phyloP scores from a whole-genome alignment of 257 asterid species.

The Rauvolfia tetraphylla region DNA sequence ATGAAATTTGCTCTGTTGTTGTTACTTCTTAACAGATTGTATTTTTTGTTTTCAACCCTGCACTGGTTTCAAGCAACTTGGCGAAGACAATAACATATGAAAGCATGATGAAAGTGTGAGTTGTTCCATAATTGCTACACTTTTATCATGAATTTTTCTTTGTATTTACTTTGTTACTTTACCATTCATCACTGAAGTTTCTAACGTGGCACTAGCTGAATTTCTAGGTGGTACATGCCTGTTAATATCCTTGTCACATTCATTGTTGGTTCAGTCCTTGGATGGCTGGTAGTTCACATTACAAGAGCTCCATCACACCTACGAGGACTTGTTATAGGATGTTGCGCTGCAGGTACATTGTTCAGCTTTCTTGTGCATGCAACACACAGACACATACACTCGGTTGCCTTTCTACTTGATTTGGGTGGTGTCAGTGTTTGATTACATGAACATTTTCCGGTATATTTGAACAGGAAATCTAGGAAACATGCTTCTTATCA shows the following conservation, averaged over 20 bases:
- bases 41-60: conserved; percentile 73
- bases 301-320: conserved; percentile 71
- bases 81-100: conserved; percentile 72
- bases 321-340: conserved; percentile 74
- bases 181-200: not conserved
- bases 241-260: conserved; percentile 71
- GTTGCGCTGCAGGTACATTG: conserved; percentile 79
- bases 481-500: conserved; percentile 83
- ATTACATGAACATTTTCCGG: conserved; percentile 4
- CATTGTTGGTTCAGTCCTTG: conserved; percentile 73
- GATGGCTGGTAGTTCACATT: conserved; percentile 64
- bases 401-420: not conserved
- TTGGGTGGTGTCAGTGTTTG: not conserved
- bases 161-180: not conserved
- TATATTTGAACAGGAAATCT: conserved; percentile 55
- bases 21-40: conserved; percentile 43
- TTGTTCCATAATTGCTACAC: conserved; percentile 13
- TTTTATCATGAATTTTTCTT: not conserved
- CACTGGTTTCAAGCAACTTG: conserved; percentile 78
- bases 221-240: conserved; percentile 95
- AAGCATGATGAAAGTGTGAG: conserved; percentile 73
- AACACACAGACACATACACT: not conserved
- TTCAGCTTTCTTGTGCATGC: not conserved
- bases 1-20: not conserved
- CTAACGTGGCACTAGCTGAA: conserved; percentile 9